Evolutionary conservation across 139 green algal species (phyloP).

Genomic region (Coccomyxa sp.): DNA sequence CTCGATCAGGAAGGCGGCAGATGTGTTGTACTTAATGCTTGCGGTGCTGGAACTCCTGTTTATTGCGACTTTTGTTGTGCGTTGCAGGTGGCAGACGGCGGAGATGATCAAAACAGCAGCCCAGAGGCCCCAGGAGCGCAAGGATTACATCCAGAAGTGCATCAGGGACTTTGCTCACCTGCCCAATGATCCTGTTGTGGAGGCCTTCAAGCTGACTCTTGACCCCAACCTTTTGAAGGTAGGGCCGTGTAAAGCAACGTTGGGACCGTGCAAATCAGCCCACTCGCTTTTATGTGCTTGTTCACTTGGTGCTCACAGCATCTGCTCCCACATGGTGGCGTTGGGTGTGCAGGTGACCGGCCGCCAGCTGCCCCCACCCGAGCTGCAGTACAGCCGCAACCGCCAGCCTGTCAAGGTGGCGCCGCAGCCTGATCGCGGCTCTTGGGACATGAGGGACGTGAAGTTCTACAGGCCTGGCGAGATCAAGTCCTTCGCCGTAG

Average conservation of each 20-base stretch:
- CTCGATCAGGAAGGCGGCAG: no score
- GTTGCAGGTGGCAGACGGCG: slow-evolving; percentile 23
- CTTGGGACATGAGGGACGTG: slow-evolving; percentile 31
- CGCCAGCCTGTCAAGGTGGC: slow-evolving; percentile 2
- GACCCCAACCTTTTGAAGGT: slow-evolving; percentile 18
- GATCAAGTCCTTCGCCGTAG: slow-evolving; percentile 42
- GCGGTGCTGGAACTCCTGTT: no score
- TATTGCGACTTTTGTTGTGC: no score
- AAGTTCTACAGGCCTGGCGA: slow-evolving; percentile 23
- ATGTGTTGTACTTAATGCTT: no score
- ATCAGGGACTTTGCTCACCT: slow-evolving; percentile 17
- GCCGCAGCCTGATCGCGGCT: slow-evolving; percentile 4
- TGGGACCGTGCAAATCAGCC: background rate
- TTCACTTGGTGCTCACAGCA: no score
- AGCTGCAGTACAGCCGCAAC: slow-evolving; percentile 39
- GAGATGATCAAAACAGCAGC: slow-evolving; percentile 53
- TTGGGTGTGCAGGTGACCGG: slow-evolving; percentile 17
- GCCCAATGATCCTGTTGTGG: slow-evolving; percentile 15
- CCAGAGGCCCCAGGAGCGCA: slow-evolving; percentile 16
- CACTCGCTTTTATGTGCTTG: background rate
- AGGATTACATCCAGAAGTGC: slow-evolving; percentile 6
- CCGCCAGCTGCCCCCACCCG: slow-evolving; percentile 44
- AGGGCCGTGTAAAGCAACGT: background rate
- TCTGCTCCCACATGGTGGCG: no score
- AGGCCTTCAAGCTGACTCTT: slow-evolving; percentile 31